Conservation (phyloP, 2,329 filamentous ascomycete genomes). For the Paracorniculantispora psalliotae region DNA sequence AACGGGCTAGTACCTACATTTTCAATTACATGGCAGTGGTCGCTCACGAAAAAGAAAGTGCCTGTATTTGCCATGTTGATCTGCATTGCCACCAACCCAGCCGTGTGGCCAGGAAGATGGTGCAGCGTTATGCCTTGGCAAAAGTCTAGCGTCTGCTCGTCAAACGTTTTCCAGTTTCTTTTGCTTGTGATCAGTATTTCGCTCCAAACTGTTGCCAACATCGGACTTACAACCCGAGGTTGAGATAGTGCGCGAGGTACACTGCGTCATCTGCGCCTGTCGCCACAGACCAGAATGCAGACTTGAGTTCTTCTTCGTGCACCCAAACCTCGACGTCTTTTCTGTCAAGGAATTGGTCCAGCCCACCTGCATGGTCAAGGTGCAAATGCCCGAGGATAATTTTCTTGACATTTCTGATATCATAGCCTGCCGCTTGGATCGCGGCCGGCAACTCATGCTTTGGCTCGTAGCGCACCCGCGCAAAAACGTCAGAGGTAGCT, state of each 20-base stretch:
- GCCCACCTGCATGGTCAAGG: slow-evolving; percentile 42
- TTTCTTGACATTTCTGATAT: slow-evolving; percentile 41
- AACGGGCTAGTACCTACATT: background rate
- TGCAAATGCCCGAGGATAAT: slow-evolving; percentile 43
- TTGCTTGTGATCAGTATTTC: slow-evolving; percentile 3
- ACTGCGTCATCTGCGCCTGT: slow-evolving; percentile 26
- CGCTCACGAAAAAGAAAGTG: slow-evolving; percentile 29
- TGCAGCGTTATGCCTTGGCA: slow-evolving; percentile 20
- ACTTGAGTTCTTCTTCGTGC: slow-evolving; percentile 42
- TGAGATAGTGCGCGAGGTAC: slow-evolving; percentile 19
- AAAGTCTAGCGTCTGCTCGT: slow-evolving; percentile 17
- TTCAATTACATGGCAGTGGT: slow-evolving; percentile 29
- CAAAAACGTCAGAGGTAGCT: slow-evolving; percentile 16
- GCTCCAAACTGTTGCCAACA: background rate
- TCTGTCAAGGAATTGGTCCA: slow-evolving; percentile 38
- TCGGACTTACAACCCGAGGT: background rate
- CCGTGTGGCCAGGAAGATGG: slow-evolving; percentile 21
- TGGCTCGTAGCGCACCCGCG: slow-evolving; percentile 16
- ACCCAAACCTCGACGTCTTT: slow-evolving; percentile 39
- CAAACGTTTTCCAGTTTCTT: slow-evolving; percentile 22
- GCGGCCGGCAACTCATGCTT: slow-evolving; percentile 17
- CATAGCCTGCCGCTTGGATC: slow-evolving; percentile 23
- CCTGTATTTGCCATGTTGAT: slow-evolving; percentile 27
- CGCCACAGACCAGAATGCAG: slow-evolving; percentile 39
- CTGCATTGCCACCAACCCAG: slow-evolving; percentile 27